A percentile compares a stretch with the other conserved stretches of the same genome.
These are phyloP conservation scores for Torulaspora quercuum DNA, from an alignment of 805 yeast species.

Conservation along the genomic window DNA sequence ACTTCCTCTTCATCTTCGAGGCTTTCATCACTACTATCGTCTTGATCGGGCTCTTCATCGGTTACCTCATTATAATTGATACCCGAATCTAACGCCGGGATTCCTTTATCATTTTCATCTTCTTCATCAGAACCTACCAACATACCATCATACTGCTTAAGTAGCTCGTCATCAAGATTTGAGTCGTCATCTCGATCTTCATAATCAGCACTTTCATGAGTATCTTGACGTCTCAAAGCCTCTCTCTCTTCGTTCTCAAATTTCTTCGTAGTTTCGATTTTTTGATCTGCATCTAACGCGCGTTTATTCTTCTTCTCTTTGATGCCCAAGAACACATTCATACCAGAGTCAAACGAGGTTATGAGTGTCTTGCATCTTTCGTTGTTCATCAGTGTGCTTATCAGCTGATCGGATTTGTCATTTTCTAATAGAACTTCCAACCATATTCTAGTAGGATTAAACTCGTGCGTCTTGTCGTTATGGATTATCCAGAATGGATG, in stretches of 20 bases:
- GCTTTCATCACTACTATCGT: slow-evolving; percentile 26
- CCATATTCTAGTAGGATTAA: slow-evolving; percentile 49
- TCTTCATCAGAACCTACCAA: slow-evolving; percentile 42
- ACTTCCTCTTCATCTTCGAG: slow-evolving; percentile 42
- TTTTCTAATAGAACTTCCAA: slow-evolving; percentile 31
- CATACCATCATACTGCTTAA: slow-evolving; percentile 39
- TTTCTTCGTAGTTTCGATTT: slow-evolving; percentile 22
- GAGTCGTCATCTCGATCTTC: slow-evolving; percentile 16
- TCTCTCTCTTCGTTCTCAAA: slow-evolving; percentile 20
- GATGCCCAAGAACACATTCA: slow-evolving; percentile 38
- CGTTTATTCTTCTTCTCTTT: slow-evolving; percentile 24
- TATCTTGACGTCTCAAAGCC: slow-evolving; percentile 25
- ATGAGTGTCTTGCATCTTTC: slow-evolving; percentile 48
- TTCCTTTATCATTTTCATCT: slow-evolving; percentile 40
- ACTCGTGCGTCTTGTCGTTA: slow-evolving; percentile 32
- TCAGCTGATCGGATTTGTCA: slow-evolving; percentile 26
- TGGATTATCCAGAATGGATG: slow-evolving; percentile 30
- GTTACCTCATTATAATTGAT: slow-evolving; percentile 53
- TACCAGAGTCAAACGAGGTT: slow-evolving; percentile 39
- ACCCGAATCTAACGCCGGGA: slow-evolving; percentile 28
- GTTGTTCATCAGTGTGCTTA: slow-evolving; percentile 46
- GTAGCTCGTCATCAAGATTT: slow-evolving; percentile 28
- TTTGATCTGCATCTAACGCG: slow-evolving; percentile 9
- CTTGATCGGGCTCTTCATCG: slow-evolving; percentile 57
- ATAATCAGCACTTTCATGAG: slow-evolving; percentile 24